A percentile compares a stretch with the other conserved stretches of the same genome.
Evolutionary conservation across 78 protist species (phyloP).

Genomic region (Planoprotostelium fungivorum): DNA sequence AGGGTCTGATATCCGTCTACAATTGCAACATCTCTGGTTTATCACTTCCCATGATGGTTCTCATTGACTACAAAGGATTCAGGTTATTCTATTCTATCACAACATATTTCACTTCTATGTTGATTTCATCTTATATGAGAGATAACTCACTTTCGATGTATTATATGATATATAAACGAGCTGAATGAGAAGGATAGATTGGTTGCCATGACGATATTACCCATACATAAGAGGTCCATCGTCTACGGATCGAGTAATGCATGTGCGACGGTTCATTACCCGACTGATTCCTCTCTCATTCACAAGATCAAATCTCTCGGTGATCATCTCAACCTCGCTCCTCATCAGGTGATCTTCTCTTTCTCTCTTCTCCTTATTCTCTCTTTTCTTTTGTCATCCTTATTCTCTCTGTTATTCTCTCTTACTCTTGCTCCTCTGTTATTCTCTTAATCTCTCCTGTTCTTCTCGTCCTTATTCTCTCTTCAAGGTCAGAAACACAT

Average conservation of each 20-base stretch:
- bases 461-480: too few species aligned
- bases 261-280: slow-evolving; percentile 39
- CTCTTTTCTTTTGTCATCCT: too few species aligned
- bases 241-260: slow-evolving; percentile 57
- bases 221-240: slow-evolving; percentile 22
- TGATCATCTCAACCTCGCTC: slow-evolving; percentile 30
- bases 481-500: neutral
- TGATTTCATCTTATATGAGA: too few species aligned
- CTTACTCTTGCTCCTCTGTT: too few species aligned
- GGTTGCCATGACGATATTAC: slow-evolving; percentile 58
- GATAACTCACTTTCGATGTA: too few species aligned
- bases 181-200: too few species aligned
- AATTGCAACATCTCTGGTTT: slow-evolving; percentile 52
- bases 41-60: slow-evolving; percentile 61
- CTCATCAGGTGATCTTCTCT: slow-evolving; percentile 28
- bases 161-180: too few species aligned
- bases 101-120: too few species aligned
- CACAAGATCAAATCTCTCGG: slow-evolving; percentile 34
- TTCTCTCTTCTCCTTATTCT: too few species aligned
- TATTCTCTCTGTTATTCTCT: too few species aligned
- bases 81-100: too few species aligned
- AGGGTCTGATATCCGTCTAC: slow-evolving; percentile 53
- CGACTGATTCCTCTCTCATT: slow-evolving; percentile 15
- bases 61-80: slow-evolving; percentile 68
- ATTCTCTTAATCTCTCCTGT: too few species aligned